A percentile compares a stretch with the other conserved stretches of the same genome.
Conservation (phyloP, 306 rosid genomes). For the Echinosophora koreensis region DNA sequence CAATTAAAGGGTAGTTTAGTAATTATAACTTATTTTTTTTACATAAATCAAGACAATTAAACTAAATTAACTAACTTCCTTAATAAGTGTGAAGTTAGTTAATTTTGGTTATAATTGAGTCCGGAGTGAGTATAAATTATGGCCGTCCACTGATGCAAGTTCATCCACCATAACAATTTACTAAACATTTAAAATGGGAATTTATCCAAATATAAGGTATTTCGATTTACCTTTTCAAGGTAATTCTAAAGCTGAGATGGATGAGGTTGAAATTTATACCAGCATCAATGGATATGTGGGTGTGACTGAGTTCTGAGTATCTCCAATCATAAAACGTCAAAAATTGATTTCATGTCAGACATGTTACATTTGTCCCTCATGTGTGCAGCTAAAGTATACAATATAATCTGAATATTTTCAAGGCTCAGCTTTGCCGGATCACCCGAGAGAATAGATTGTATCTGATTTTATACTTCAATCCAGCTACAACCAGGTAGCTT, state of each 20-base stretch:
- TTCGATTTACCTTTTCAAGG: not conserved
- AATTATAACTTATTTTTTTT: no score
- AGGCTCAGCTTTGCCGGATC: constrained; percentile 57
- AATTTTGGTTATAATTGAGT: no score
- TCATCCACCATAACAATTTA: constrained; percentile 19
- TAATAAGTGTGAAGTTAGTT: no score
- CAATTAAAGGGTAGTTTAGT: no score
- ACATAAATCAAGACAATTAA: no score
- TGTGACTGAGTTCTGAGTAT: not conserved
- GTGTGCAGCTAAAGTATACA: constrained; percentile 59
- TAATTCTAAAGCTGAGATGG: constrained; percentile 10
- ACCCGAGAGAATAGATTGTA: constrained; percentile 63
- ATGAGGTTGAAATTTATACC: no score
- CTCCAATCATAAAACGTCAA: constrained; percentile 50
- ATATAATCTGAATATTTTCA: constrained; percentile 50
- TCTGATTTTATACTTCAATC: constrained; percentile 69
- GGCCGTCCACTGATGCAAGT: not conserved
- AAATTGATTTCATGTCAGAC: constrained; percentile 40
- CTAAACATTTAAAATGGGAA: not conserved
- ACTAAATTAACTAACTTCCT: no score
- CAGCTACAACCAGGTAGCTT: constrained; percentile 87
- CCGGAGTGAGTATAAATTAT: not conserved
- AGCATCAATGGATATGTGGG: no score
- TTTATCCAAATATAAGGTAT: constrained; percentile 16
- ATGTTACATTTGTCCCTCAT: constrained; percentile 55